These are phyloP conservation scores for Iris macrosiphon DNA, from an alignment of 106 monocot species.

Conservation along the genomic window DNA sequence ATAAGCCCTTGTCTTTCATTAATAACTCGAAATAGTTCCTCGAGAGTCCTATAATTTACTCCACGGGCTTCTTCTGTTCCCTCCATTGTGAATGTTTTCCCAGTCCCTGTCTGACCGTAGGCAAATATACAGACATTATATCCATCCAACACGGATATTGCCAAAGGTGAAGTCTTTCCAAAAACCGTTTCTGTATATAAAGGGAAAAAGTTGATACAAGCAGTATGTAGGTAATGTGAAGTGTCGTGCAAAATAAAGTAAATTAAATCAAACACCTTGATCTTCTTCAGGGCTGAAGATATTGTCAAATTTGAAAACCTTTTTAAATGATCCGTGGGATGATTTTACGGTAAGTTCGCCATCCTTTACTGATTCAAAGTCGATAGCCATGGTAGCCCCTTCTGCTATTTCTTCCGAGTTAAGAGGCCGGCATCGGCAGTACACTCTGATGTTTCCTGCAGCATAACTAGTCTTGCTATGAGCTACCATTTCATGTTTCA, in stretches of 20 bases:
- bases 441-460: conserved; percentile 92
- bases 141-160: conserved; percentile 84
- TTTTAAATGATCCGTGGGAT: conserved; percentile 57
- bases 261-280: conserved; percentile 46
- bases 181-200: conserved; percentile 53
- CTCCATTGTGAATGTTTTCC: conserved; percentile 98
- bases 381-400: conserved; percentile 51
- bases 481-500: background rate
- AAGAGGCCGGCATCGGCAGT: conserved; percentile 81
- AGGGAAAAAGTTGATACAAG: background rate
- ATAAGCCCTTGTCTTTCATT: conserved; percentile 52
- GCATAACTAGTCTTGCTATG: background rate
- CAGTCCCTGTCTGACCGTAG: conserved; percentile 90
- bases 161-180: conserved; percentile 69
- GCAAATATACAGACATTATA: conserved; percentile 98
- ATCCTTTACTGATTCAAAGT: conserved; percentile 85
- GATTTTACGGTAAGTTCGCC: conserved; percentile 68
- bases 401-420: conserved; percentile 57
- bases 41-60: conserved; percentile 81
- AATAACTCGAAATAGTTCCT: conserved; percentile 83
- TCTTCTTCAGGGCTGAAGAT: conserved; percentile 76
- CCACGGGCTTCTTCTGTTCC: conserved; percentile 74
- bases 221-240: background rate
- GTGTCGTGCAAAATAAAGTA: background rate
- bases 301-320: conserved; percentile 77